Evolutionary conservation across 1,139 yeast genomes (phyloP).

Genomic region (Taphrina communis): DNA sequence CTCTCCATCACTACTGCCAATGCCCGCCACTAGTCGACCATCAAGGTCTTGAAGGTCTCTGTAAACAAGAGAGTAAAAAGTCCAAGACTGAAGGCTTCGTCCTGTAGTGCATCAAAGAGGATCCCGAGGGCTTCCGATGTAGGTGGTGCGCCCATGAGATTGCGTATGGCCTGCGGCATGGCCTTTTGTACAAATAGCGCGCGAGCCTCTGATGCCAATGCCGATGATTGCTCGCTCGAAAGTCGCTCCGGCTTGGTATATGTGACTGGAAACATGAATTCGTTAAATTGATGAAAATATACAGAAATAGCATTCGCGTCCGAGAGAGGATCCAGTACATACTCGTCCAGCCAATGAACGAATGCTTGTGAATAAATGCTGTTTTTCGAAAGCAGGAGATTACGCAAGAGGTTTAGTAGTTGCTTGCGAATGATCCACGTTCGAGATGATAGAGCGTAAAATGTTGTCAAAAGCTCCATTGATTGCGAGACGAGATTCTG

Average conservation of each 20-base stretch:
- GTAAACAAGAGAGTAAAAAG: constrained; percentile 18
- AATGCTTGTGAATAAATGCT: constrained; percentile 27
- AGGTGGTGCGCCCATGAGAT: constrained; percentile 32
- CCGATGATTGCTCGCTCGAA: constrained; percentile 8
- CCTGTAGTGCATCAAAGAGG: constrained; percentile 34
- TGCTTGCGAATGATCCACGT: constrained; percentile 39
- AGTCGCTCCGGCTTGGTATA: constrained; percentile 7
- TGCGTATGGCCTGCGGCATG: constrained; percentile 32
- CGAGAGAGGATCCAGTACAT: neutral
- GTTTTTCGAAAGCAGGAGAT: constrained; percentile 24
- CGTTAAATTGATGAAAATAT: constrained; percentile 7
- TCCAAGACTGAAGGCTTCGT: constrained; percentile 24
- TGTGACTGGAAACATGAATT: constrained; percentile 19
- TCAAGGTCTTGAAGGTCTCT: constrained; percentile 10
- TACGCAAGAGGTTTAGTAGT: constrained; percentile 24
- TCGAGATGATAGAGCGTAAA: constrained; percentile 18
- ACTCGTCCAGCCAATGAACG: constrained; percentile 19
- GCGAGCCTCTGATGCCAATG: constrained; percentile 26
- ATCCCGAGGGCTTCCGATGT: constrained; percentile 33
- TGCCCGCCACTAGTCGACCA: constrained; percentile 10
- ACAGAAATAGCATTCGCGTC: constrained; percentile 25
- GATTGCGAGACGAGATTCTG: constrained; percentile 33
- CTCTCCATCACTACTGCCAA: too few relatives aligned
- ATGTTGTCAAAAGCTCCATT: constrained; percentile 30
- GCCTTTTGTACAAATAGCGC: constrained; percentile 20